These are phyloP conservation scores for Colletotrichum endophyticum DNA, from an alignment of 2,329 filamentous ascomycete species.

Conservation along the genomic window DNA sequence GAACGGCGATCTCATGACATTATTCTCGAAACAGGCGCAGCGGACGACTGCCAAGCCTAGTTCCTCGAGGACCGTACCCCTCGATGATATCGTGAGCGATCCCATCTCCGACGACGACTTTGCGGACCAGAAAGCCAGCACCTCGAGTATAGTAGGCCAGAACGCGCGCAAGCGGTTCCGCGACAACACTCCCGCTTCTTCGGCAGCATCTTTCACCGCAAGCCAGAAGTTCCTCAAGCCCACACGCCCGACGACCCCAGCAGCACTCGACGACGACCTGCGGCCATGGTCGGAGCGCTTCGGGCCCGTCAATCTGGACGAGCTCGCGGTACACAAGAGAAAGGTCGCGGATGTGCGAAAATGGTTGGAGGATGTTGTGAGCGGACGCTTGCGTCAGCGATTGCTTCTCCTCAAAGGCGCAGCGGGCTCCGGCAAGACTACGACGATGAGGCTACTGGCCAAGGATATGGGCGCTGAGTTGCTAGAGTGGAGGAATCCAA, in stretches of 20 bases:
- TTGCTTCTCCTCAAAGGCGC: slow-evolving; percentile 87
- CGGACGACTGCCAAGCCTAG: slow-evolving; percentile 33
- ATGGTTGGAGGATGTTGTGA: slow-evolving; percentile 81
- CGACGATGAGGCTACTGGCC: slow-evolving; percentile 79
- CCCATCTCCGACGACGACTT: slow-evolving; percentile 67
- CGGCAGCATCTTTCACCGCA: slow-evolving; percentile 27
- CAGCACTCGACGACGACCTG: slow-evolving; percentile 54
- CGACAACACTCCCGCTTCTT: slow-evolving; percentile 28
- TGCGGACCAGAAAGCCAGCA: slow-evolving; percentile 52
- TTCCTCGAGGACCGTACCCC: slow-evolving; percentile 32
- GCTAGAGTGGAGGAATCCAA: slow-evolving; percentile 90
- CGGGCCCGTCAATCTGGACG: slow-evolving; percentile 74
- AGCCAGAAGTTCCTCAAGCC: slow-evolving; percentile 61
- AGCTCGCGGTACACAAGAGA: slow-evolving; percentile 92
- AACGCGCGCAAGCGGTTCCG: slow-evolving; percentile 60
- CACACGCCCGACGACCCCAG: slow-evolving; percentile 32
- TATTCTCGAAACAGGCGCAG: slow-evolving; percentile 68
- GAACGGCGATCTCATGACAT: slow-evolving; percentile 60
- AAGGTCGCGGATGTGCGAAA: slow-evolving; percentile 86
- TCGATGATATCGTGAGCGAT: slow-evolving; percentile 59
- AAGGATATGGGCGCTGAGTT: slow-evolving; percentile 78
- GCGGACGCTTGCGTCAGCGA: slow-evolving; percentile 69
- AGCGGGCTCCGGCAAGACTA: slow-evolving; percentile 92
- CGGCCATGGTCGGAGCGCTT: slow-evolving; percentile 91
- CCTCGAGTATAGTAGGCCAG: slow-evolving; percentile 59